Evolutionary conservation across 2,329 filamentous ascomycete genomes (phyloP).

Genomic region (Ceratocystis destructans): DNA sequence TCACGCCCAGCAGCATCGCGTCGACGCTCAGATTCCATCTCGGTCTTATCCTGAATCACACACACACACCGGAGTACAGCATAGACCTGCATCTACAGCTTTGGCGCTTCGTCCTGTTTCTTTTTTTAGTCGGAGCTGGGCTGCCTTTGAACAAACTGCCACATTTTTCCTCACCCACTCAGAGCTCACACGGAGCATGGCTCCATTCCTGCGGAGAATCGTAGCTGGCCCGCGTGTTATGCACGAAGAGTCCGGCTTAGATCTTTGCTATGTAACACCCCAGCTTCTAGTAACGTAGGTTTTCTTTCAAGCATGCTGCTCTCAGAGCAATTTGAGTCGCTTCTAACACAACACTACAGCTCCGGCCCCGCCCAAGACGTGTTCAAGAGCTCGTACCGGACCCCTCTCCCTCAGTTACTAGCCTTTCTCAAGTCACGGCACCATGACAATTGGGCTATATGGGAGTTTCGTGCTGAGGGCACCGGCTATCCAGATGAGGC

Average conservation of each 20-base stretch:
- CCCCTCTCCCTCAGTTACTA: conserved; percentile 76
- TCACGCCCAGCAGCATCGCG: background rate
- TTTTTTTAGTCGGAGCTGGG: background rate
- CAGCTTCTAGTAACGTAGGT: conserved; percentile 52
- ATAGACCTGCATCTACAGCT: background rate
- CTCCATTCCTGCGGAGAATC: conserved; percentile 74
- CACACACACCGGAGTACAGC: background rate
- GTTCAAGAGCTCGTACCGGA: conserved; percentile 84
- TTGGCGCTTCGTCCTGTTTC: background rate
- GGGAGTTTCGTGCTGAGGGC: conserved; percentile 94
- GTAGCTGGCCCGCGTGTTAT: conserved; percentile 74
- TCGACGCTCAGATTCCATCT: background rate
- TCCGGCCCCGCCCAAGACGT: conserved; percentile 84
- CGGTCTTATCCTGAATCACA: background rate
- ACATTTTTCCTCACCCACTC: conserved; percentile 13
- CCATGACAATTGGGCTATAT: conserved; percentile 76
- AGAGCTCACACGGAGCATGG: conserved; percentile 30
- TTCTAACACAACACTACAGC: conserved; percentile 35
- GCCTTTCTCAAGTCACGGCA: conserved; percentile 79
- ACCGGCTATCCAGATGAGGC: conserved; percentile 88
- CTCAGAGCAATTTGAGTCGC: background rate
- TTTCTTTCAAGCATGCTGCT: no score
- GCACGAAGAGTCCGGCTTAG: conserved; percentile 76
- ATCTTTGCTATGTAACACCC: conserved; percentile 90
- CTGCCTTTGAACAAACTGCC: conserved; percentile 4